phyloP scores from a whole-genome alignment of 192 early-diverging fungal genomes.

The Lobulomyces angularis region DNA sequence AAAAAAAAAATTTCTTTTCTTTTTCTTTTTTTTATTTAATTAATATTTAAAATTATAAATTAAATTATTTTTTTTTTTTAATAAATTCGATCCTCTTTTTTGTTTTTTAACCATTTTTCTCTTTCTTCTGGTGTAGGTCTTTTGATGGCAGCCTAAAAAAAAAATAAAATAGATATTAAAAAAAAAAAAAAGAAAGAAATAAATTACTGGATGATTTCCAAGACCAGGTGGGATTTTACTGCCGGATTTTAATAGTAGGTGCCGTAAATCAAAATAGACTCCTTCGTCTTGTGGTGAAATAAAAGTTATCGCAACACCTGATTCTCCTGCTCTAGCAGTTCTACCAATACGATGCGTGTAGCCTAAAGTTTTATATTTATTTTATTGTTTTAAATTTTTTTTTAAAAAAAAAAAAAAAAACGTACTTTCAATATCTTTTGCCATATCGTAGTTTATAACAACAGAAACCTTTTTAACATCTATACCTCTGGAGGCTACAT shows the following conservation, averaged over 20 bases:
- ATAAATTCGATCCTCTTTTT: too few relatives aligned
- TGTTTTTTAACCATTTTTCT: too few relatives aligned
- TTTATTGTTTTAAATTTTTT: not conserved
- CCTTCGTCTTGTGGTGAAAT: conserved; percentile 68
- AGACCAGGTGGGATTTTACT: conserved; percentile 76
- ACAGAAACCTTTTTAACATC: conserved; percentile 95
- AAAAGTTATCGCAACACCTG: conserved; percentile 84
- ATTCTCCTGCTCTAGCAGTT: conserved; percentile 92
- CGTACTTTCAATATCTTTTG: conserved; percentile 85
- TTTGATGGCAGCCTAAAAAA: too few relatives aligned
- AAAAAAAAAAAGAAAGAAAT: too few relatives aligned
- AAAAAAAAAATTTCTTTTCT: too few relatives aligned
- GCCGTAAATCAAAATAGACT: conserved; percentile 74
- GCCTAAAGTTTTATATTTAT: conserved; percentile 28
- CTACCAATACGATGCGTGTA: conserved; percentile 98
- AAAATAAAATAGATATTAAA: too few relatives aligned
- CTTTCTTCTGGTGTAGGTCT: too few relatives aligned
- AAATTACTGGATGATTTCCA: conserved; percentile 64
- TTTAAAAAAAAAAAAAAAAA: conserved; percentile 5
- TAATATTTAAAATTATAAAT: too few relatives aligned
- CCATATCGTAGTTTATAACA: conserved; percentile 97
- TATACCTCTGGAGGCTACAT: conserved; percentile 98
- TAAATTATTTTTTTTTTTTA: too few relatives aligned
- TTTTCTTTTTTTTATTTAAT: too few relatives aligned
- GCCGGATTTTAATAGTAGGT: conserved; percentile 60